Conservation (phyloP, 345 rosid species). For the Turnera subulata region DNA sequence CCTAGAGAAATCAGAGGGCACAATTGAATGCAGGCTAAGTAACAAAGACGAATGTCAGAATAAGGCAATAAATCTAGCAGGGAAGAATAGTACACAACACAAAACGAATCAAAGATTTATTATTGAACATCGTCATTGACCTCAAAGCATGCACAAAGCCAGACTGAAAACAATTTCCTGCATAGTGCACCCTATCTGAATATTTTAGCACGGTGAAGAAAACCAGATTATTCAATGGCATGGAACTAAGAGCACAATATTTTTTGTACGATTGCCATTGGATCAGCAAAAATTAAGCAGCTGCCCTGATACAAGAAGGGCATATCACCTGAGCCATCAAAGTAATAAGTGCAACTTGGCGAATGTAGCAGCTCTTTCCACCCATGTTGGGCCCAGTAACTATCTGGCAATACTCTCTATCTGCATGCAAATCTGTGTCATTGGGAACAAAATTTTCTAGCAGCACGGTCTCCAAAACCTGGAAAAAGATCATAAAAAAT, state of each 20-base stretch:
- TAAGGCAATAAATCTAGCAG: background rate
- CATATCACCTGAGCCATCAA: slow-evolving; percentile 87
- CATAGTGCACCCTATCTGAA: no score
- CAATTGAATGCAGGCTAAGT: slow-evolving; percentile 11
- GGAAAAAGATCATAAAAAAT: background rate
- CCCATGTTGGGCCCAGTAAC: slow-evolving; percentile 99
- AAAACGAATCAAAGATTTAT: no score
- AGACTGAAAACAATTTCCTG: no score
- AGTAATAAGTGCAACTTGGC: slow-evolving; percentile 85
- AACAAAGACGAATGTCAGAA: background rate
- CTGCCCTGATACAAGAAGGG: no score
- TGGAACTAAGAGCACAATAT: no score
- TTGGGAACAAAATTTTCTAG: slow-evolving; percentile 84
- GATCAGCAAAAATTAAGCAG: no score
- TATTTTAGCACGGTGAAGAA: no score
- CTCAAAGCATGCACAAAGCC: no score
- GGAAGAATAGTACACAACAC: no score
- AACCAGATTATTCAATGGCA: no score
- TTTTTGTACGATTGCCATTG: no score
- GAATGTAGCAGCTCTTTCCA: slow-evolving; percentile 97
- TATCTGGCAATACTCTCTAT: slow-evolving; percentile 75
- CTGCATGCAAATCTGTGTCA: slow-evolving; percentile 65
- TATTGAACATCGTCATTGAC: no score
- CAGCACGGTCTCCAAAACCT: slow-evolving; percentile 80
- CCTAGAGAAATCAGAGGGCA: slow-evolving; percentile 46